Conservation (phyloP, 2,329 filamentous ascomycete species). For the Helotiales sp. region DNA sequence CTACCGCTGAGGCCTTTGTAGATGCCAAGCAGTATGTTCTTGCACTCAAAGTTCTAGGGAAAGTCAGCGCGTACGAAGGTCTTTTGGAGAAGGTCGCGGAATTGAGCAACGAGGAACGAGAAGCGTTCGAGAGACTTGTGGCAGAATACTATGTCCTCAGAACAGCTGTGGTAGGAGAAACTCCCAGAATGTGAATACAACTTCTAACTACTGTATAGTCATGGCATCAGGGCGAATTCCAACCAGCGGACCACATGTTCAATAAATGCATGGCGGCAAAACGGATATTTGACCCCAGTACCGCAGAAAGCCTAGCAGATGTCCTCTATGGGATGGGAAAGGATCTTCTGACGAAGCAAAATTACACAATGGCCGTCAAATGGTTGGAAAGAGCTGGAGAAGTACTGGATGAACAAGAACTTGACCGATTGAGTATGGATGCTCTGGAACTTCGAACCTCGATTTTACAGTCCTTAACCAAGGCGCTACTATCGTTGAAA, state of each 20-base stretch:
- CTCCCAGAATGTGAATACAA: slow-evolving; percentile 27
- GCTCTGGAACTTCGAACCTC: slow-evolving; percentile 68
- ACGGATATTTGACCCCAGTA: slow-evolving; percentile 51
- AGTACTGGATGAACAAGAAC: slow-evolving; percentile 59
- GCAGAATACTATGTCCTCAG: slow-evolving; percentile 44
- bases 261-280: slow-evolving; percentile 56
- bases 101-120: slow-evolving; percentile 33
- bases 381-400: slow-evolving; percentile 77
- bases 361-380: slow-evolving; percentile 61
- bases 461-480: slow-evolving; percentile 68
- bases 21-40: slow-evolving; percentile 55
- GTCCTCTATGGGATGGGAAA: slow-evolving; percentile 75
- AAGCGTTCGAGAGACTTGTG: slow-evolving; percentile 40
- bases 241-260: slow-evolving; percentile 81
- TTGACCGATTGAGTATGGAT: slow-evolving; percentile 61
- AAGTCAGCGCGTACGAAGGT: slow-evolving; percentile 62
- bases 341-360: slow-evolving; percentile 55
- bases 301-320: slow-evolving; percentile 67
- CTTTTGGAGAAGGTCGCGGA: slow-evolving; percentile 44
- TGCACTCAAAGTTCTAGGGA: slow-evolving; percentile 66
- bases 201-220: slow-evolving; percentile 56
- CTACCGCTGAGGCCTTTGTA: slow-evolving; percentile 24
- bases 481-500: slow-evolving; percentile 55
- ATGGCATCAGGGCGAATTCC: slow-evolving; percentile 74
- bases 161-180: slow-evolving; percentile 58